A percentile compares a stretch with the other conserved stretches of the same genome.
These are phyloP conservation scores for Cystobasidium ongulense DNA, from an alignment of 768 basidiomycete species.

Conservation along the genomic window DNA sequence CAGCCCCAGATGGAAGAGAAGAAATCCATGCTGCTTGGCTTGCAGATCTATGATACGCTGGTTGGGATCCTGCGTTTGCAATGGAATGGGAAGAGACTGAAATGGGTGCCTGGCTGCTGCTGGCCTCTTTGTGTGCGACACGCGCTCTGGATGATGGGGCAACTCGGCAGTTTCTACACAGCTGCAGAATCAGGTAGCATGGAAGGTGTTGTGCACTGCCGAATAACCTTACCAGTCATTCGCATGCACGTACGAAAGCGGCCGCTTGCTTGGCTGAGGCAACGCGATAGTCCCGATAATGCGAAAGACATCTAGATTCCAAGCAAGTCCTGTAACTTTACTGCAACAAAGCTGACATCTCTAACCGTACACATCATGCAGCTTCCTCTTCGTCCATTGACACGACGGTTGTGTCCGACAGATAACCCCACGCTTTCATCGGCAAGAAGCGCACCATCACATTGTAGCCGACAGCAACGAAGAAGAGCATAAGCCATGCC, in stretches of 20 bases:
- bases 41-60: background rate
- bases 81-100: background rate
- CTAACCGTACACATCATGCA: background rate
- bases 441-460: slow-evolving; percentile 17
- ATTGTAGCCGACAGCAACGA: background rate
- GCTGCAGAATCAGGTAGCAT: no score
- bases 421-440: background rate
- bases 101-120: background rate
- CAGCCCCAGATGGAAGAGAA: slow-evolving; percentile 24
- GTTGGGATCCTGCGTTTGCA: background rate
- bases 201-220: no score
- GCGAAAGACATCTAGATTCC: no score
- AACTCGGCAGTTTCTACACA: no score
- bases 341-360: background rate
- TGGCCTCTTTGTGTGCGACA: no score
- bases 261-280: no score
- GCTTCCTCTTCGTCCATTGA: background rate
- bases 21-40: background rate
- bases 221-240: no score
- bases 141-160: no score
- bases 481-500: slow-evolving; percentile 19
- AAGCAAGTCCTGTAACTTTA: no score
- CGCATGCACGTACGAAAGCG: no score
- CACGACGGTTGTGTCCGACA: background rate
- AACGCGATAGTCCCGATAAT: no score